These are phyloP conservation scores for Papilionanthe hybrid DNA, from an alignment of 116 monocot species.

Conservation along the genomic window DNA sequence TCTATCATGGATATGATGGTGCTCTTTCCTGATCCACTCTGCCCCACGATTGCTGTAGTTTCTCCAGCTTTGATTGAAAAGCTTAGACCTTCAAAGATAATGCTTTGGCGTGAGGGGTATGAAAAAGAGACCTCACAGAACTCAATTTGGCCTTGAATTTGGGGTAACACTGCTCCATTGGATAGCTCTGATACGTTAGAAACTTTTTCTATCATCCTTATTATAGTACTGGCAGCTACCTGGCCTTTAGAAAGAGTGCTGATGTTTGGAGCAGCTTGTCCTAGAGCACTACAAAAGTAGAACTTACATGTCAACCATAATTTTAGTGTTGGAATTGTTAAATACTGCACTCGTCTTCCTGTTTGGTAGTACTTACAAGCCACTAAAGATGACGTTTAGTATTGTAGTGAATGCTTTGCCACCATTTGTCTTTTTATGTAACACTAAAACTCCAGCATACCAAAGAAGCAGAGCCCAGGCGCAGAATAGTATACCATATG, in stretches of 20 bases:
- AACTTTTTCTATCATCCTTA: constrained; percentile 34
- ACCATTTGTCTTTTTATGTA: constrained; percentile 40
- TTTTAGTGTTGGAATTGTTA: neutral
- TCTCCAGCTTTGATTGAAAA: constrained; percentile 32
- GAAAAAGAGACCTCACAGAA: constrained; percentile 32
- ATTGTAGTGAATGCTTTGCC: constrained; percentile 67
- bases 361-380: constrained; percentile 34
- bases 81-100: constrained; percentile 39
- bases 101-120: constrained; percentile 37
- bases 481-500: constrained; percentile 51
- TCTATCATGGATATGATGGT: constrained; percentile 42
- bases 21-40: constrained; percentile 53
- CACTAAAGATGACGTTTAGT: constrained; percentile 62
- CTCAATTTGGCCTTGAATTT: constrained; percentile 27
- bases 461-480: constrained; percentile 67
- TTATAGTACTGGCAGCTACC: constrained; percentile 41
- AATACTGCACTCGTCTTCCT: neutral
- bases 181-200: neutral
- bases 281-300: constrained; percentile 44
- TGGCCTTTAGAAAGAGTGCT: constrained; percentile 38
- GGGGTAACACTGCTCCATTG: neutral
- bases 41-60: constrained; percentile 44
- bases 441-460: constrained; percentile 53
- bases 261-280: constrained; percentile 60
- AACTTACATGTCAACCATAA: neutral